phyloP scores from a whole-genome alignment of 495 filamentous ascomycete genomes.

The Hapsidospora chrysogenum region DNA sequence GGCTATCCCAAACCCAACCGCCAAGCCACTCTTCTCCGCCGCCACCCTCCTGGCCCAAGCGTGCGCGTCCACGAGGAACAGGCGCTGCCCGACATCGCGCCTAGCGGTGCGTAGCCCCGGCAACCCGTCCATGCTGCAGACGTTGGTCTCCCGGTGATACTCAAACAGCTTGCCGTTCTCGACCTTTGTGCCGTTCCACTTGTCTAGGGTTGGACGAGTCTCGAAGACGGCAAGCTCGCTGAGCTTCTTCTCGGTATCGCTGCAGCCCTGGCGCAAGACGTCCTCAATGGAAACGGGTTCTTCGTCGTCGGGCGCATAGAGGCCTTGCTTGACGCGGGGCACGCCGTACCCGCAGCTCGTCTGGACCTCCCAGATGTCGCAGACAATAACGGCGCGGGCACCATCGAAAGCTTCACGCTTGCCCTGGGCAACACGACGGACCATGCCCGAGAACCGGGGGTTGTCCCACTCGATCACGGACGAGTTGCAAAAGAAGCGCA shows the following conservation, averaged over 20 bases:
- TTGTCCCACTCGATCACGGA: conserved; percentile 32
- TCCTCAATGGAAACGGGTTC: conserved; percentile 1
- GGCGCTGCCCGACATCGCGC: conserved; percentile 5
- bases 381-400: conserved; percentile 34
- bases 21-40: conserved; percentile 4
- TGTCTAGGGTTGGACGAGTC: conserved; percentile 28
- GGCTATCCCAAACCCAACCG: conserved; percentile 5
- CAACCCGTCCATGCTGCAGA: conserved; percentile 33
- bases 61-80: conserved; percentile 5
- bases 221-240: conserved; percentile 12
- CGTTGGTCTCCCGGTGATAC: conserved; percentile 33
- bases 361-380: conserved; percentile 44
- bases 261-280: conserved; percentile 1
- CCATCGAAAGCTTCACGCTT: conserved; percentile 16
- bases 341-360: conserved; percentile 42
- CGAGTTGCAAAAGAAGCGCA: conserved; percentile 39
- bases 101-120: conserved; percentile 22
- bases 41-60: conserved; percentile 1
- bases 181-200: conserved; percentile 23
- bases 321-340: conserved; percentile 17
- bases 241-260: conserved; percentile 2
- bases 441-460: conserved; percentile 14
- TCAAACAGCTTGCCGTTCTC: conserved; percentile 19
- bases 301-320: conserved; percentile 5
- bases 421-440: conserved; percentile 16